Percentiles rank a stretch among this genome's conserved stretches.
These are phyloP conservation scores for Vinca major DNA, from an alignment of 305 asterid species.

Conservation along the genomic window DNA sequence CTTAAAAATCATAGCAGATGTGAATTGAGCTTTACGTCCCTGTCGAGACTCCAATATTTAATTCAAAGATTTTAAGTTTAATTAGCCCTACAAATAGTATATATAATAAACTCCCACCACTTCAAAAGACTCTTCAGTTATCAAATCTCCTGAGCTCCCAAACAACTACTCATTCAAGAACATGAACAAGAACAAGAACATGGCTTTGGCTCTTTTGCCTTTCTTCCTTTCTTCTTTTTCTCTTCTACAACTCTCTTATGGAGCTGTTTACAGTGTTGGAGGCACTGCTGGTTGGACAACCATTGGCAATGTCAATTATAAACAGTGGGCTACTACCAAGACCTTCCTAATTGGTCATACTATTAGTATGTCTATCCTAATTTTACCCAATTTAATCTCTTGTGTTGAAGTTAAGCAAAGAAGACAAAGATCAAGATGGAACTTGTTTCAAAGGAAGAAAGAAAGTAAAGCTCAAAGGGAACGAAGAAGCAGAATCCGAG, in stretches of 20 bases:
- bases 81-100: neutral
- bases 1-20: too few relatives aligned
- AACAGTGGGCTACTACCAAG: constrained; percentile 54
- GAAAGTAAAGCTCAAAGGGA: too few relatives aligned
- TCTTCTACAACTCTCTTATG: constrained; percentile 16
- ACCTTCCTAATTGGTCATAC: constrained; percentile 53
- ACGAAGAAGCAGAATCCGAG: too few relatives aligned
- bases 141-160: too few relatives aligned
- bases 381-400: too few relatives aligned
- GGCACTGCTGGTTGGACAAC: constrained; percentile 88
- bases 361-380: constrained; percentile 56
- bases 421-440: too few relatives aligned
- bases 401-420: too few relatives aligned
- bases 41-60: constrained; percentile 2
- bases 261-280: constrained; percentile 63
- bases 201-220: constrained; percentile 20
- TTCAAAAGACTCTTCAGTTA: constrained; percentile 2
- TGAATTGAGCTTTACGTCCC: too few relatives aligned
- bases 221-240: constrained; percentile 17
- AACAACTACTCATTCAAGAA: neutral
- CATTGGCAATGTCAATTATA: constrained; percentile 67
- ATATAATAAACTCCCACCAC: neutral
- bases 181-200: too few relatives aligned
- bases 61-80: neutral
- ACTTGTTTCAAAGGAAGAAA: too few relatives aligned